Evolutionary conservation across 345 rosid species (phyloP).

Genomic region (Hibiscus trionum): DNA sequence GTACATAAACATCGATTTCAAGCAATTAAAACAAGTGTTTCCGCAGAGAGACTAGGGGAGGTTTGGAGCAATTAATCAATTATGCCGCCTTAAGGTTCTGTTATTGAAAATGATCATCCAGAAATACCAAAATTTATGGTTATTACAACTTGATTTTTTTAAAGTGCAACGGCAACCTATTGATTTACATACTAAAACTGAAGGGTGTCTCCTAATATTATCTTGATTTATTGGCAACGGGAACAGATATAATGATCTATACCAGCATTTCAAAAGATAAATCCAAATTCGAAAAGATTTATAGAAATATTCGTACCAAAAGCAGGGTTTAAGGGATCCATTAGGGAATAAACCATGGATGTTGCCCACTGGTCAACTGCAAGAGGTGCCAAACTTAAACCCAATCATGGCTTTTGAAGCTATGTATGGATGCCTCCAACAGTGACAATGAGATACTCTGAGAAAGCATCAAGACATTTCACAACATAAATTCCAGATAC

Average conservation of each 20-base stretch:
- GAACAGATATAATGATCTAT: neutral
- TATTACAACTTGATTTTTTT: neutral
- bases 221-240: neutral
- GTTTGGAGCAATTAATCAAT: neutral
- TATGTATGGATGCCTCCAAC: conserved; percentile 2
- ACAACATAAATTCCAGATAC: neutral
- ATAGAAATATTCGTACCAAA: conserved; percentile 1
- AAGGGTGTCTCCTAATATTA: neutral
- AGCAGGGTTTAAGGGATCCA: neutral
- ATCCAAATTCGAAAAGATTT: neutral
- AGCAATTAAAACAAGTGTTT: neutral
- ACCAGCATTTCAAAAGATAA: neutral
- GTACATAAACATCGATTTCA: neutral
- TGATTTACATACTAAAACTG: neutral
- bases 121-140: neutral
- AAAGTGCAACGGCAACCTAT: neutral
- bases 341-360: conserved; percentile 2
- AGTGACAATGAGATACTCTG: neutral
- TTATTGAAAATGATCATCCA: neutral
- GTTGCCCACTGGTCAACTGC: conserved; percentile 13
- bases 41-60: neutral
- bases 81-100: neutral
- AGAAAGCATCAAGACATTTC: conserved; percentile 5
- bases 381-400: conserved; percentile 1
- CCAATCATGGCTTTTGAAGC: conserved; percentile 8